Evolutionary conservation across 163 green algal species (phyloP).

Genomic region (Trebouxia gelatinosa): DNA sequence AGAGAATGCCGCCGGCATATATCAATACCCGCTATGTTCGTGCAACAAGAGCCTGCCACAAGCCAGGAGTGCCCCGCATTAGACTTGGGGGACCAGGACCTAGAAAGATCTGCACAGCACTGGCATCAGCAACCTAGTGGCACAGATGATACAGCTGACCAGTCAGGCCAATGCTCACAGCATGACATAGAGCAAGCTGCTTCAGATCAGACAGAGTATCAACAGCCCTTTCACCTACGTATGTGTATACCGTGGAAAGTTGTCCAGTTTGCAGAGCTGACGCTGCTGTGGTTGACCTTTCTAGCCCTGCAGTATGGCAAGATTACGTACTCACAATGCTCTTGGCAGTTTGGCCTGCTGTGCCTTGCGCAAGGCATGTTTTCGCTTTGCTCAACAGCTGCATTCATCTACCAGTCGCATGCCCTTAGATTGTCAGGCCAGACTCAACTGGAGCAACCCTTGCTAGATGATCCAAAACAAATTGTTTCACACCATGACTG

Average conservation of each 20-base stretch:
- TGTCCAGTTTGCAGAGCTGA: slow-evolving; percentile 26
- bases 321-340: slow-evolving; percentile 27
- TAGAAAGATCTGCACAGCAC: too few species aligned
- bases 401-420: neutral
- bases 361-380: slow-evolving; percentile 6
- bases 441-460: neutral
- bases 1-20: too few species aligned
- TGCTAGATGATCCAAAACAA: neutral
- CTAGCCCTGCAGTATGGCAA: slow-evolving; percentile 29
- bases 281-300: slow-evolving; percentile 27
- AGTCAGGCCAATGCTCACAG: too few species aligned
- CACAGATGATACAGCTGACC: too few species aligned
- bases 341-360: slow-evolving; percentile 6
- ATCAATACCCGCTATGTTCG: too few species aligned
- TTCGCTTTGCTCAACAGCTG: neutral
- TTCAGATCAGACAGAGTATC: too few species aligned
- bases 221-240: neutral
- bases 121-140: too few species aligned
- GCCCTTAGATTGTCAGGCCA: neutral
- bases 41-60: too few species aligned
- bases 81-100: too few species aligned
- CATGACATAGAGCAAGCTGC: too few species aligned
- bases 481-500: slow-evolving; percentile 7
- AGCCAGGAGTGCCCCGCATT: too few species aligned
- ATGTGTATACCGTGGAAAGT: slow-evolving; percentile 3